Evolutionary conservation across 1,284 basidiomycete species (phyloP).

Genomic region (Pyrrhoderma lamaoense): DNA sequence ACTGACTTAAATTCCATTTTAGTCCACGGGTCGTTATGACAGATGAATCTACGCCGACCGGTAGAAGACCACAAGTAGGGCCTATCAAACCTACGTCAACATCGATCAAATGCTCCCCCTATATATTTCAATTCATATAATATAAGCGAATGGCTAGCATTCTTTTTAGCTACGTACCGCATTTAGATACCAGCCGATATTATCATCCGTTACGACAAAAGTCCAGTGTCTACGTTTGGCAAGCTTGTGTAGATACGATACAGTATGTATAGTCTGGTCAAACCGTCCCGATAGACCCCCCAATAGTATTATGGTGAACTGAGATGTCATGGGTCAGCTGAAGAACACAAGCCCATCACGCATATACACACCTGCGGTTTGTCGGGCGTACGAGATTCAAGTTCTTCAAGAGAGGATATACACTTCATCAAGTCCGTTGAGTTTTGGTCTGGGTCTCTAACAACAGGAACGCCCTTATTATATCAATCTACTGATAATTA

Average conservation of each 20-base stretch:
- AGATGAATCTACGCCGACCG: conserved; percentile 75
- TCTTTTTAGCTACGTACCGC: conserved; percentile 39
- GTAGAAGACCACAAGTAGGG: conserved; percentile 88
- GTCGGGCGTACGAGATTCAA: conserved; percentile 34
- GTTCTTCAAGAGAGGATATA: conserved; percentile 54
- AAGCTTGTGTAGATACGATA: conserved; percentile 81
- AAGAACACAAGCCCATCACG: neutral
- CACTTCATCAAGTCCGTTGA: conserved; percentile 96
- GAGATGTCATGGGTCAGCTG: conserved; percentile 20
- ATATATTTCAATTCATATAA: neutral
- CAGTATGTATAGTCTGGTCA: conserved; percentile 90
- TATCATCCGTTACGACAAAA: conserved; percentile 81
- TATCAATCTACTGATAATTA: neutral
- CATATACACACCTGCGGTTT: conserved; percentile 27
- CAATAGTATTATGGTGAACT: conserved; percentile 72
- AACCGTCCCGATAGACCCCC: conserved; percentile 88
- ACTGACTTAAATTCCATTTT: conserved; percentile 82
- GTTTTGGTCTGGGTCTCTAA: conserved; percentile 68
- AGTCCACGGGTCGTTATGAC: conserved; percentile 78
- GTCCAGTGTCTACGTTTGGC: conserved; percentile 54
- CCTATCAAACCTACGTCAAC: conserved; percentile 74
- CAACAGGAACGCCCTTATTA: conserved; percentile 57
- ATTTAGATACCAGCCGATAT: conserved; percentile 84
- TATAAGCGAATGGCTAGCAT: neutral
- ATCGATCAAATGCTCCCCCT: conserved; percentile 77